A percentile compares a stretch with the other conserved stretches of the same genome.
These are phyloP conservation scores for Coemansia nantahalensis DNA, from an alignment of 192 early-diverging fungal species.

Conservation along the genomic window DNA sequence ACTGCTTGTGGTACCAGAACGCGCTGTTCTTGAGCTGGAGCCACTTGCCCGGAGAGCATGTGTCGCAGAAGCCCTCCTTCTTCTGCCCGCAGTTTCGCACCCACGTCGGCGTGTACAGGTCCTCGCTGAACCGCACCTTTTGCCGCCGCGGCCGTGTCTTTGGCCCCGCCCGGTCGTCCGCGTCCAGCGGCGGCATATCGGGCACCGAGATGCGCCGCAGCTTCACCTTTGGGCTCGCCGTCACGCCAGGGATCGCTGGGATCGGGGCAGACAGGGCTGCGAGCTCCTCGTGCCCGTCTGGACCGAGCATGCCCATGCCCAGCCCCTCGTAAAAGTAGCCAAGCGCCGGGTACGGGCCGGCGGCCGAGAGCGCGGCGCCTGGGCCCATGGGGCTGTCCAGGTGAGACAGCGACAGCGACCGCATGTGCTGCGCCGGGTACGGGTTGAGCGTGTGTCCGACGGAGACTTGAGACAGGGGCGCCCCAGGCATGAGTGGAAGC, in stretches of 20 bases:
- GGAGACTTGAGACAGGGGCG: slow-evolving; percentile 14
- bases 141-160: slow-evolving; percentile 63
- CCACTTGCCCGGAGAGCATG: slow-evolving; percentile 79
- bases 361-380: neutral
- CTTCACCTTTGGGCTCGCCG: slow-evolving; percentile 44
- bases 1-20: slow-evolving; percentile 90
- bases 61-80: slow-evolving; percentile 84
- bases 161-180: slow-evolving; percentile 19
- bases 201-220: slow-evolving; percentile 44
- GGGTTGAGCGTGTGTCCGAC: slow-evolving; percentile 5
- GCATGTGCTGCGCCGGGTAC: slow-evolving; percentile 11
- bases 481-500: slow-evolving; percentile 17
- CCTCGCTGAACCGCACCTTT: slow-evolving; percentile 65
- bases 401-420: slow-evolving; percentile 27
- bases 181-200: slow-evolving; percentile 22
- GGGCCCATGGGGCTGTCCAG: slow-evolving; percentile 8
- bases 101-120: slow-evolving; percentile 81
- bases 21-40: slow-evolving; percentile 87
- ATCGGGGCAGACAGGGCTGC: slow-evolving; percentile 25
- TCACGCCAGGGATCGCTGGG: slow-evolving; percentile 46
- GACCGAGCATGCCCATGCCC: neutral
- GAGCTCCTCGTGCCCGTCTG: slow-evolving; percentile 3
- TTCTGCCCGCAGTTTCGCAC: slow-evolving; percentile 71
- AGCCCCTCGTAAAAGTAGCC: slow-evolving; percentile 37
- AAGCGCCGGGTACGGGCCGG: slow-evolving; percentile 8